These are phyloP conservation scores for Zarea fungicola DNA, from an alignment of 2,329 filamentous ascomycete species.

Conservation along the genomic window DNA sequence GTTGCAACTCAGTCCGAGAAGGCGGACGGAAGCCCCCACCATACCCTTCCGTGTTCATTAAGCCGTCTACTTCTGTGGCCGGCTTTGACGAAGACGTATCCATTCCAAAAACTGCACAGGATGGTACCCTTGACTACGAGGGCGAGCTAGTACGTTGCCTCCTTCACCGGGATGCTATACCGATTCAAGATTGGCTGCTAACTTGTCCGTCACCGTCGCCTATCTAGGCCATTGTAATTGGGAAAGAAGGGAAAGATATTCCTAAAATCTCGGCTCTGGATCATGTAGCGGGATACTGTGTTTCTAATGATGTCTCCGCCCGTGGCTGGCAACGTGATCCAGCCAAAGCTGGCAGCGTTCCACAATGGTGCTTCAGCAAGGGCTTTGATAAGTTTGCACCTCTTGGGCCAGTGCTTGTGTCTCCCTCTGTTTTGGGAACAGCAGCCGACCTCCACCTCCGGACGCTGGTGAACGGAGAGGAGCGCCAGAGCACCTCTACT, in stretches of 20 bases:
- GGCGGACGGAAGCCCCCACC: conserved; percentile 46
- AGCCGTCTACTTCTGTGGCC: conserved; percentile 38
- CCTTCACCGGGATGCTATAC: not conserved
- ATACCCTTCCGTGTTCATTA: conserved; percentile 47
- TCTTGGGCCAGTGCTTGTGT: conserved; percentile 42
- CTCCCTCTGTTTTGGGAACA: conserved; percentile 24
- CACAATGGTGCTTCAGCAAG: conserved; percentile 54
- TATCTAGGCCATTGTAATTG: conserved; percentile 43
- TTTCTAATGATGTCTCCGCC: conserved; percentile 51
- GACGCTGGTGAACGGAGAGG: conserved; percentile 45
- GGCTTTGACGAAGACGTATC: conserved; percentile 32
- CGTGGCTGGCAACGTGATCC: conserved; percentile 50
- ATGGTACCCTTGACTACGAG: conserved; percentile 45
- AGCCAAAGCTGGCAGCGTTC: conserved; percentile 29
- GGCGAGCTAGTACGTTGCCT: conserved; percentile 40
- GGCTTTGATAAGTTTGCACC: conserved; percentile 51
- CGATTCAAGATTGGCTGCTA: not conserved
- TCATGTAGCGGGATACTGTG: conserved; percentile 42
- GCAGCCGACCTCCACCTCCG: conserved; percentile 25
- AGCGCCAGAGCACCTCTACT: conserved; percentile 42
- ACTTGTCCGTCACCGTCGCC: not conserved
- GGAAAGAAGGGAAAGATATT: conserved; percentile 47
- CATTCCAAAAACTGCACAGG: conserved; percentile 42
- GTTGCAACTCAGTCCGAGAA: conserved; percentile 39
- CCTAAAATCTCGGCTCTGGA: conserved; percentile 36